Percentiles rank a stretch among this genome's conserved stretches.
Evolutionary conservation across 805 yeast genomes (phyloP).

Genomic region (Yamadazyma phyllophila): DNA sequence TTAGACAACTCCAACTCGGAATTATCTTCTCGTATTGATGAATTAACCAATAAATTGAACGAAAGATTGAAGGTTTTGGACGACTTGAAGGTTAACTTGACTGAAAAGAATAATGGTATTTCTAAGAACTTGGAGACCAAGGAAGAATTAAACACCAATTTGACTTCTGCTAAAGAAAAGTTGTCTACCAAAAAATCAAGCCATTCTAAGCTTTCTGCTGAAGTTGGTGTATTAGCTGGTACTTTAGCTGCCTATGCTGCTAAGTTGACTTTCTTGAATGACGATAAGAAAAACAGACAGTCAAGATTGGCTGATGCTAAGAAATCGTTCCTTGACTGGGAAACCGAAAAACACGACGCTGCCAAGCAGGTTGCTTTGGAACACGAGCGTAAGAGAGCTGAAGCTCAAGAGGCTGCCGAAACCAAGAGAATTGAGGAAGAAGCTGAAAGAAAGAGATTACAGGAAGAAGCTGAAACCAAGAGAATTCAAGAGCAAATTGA

Average conservation of each 20-base stretch:
- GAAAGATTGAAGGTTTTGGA: conserved; percentile 35
- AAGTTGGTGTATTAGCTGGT: conserved; percentile 42
- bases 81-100: conserved; percentile 30
- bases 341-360: conserved; percentile 43
- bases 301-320: conserved; percentile 41
- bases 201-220: conserved; percentile 38
- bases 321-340: conserved; percentile 42
- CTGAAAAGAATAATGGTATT: conserved; percentile 28
- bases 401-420: conserved; percentile 43
- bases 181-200: conserved; percentile 36
- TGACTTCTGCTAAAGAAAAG: conserved; percentile 34
- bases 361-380: conserved; percentile 36
- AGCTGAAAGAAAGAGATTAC: conserved; percentile 37
- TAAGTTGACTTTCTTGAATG: conserved; percentile 36
- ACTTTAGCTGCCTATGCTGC: conserved; percentile 46
- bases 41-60: conserved; percentile 40
- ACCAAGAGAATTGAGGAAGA: conserved; percentile 25
- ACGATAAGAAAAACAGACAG: conserved; percentile 37
- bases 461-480: conserved; percentile 30
- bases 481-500: conserved; percentile 29
- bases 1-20: conserved; percentile 39
- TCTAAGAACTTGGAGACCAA: conserved; percentile 30
- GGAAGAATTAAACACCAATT: conserved; percentile 40
- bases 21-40: conserved; percentile 39
- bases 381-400: conserved; percentile 35